These are phyloP conservation scores for Tothia fuscella DNA, from an alignment of 2,329 filamentous ascomycete genomes.

Conservation along the genomic window DNA sequence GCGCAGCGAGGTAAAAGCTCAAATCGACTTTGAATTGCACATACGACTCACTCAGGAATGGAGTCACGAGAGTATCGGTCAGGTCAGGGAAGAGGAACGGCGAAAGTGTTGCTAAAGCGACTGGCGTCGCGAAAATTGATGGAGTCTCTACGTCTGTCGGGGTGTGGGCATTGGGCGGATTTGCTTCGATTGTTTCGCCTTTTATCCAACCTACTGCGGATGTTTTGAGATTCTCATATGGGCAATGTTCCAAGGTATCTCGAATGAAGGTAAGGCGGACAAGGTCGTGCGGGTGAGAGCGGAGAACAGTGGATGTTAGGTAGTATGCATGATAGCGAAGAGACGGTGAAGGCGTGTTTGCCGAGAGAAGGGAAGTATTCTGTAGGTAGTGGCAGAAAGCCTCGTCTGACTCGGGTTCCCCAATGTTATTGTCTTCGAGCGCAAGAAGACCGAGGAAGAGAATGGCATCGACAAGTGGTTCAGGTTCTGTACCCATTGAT, in stretches of 20 bases:
- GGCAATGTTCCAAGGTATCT: constrained; percentile 42
- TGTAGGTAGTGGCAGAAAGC: constrained; percentile 43
- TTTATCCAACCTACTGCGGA: constrained; percentile 50
- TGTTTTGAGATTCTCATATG: constrained; percentile 42
- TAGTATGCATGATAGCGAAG: constrained; percentile 38
- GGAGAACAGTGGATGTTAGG: constrained; percentile 36
- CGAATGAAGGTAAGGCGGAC: constrained; percentile 42
- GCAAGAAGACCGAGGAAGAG: constrained; percentile 41
- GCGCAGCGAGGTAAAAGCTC: constrained; percentile 41
- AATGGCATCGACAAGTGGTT: constrained; percentile 42
- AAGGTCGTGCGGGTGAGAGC: constrained; percentile 40
- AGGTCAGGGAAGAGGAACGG: constrained; percentile 41
- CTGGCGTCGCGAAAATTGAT: constrained; percentile 36
- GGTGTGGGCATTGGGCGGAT: constrained; percentile 11
- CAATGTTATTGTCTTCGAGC: constrained; percentile 32
- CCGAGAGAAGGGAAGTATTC: constrained; percentile 34
- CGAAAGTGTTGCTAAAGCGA: constrained; percentile 35
- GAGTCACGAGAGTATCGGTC: constrained; percentile 21
- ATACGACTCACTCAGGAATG: constrained; percentile 22
- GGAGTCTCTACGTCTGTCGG: constrained; percentile 9
- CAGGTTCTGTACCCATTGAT: constrained; percentile 33
- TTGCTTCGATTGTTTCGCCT: constrained; percentile 43
- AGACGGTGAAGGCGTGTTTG: constrained; percentile 35
- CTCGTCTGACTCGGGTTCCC: constrained; percentile 36
- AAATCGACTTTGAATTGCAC: constrained; percentile 39